A percentile compares a stretch with the other conserved stretches of the same genome.
phyloP scores from a whole-genome alignment of 345 rosid species.

The Camelina hispida region DNA sequence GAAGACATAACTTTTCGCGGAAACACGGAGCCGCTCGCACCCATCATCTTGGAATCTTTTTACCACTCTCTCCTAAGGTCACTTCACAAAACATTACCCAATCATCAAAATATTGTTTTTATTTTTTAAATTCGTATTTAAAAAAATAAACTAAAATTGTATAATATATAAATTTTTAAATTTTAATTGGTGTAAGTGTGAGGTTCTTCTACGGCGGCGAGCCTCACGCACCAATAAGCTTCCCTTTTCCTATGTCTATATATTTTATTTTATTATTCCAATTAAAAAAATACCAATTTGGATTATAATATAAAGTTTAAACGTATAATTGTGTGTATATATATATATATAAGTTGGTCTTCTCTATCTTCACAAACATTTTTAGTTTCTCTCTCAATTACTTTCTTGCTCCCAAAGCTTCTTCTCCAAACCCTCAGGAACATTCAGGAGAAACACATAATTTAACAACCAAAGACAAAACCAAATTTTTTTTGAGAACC shows the following conservation, averaged over 20 bases:
- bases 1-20: conserved; percentile 73
- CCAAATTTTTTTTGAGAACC: background rate
- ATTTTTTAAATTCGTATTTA: too few species aligned
- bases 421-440: conserved; percentile 34
- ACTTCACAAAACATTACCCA: conserved; percentile 24
- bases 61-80: conserved; percentile 32
- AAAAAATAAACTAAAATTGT: too few species aligned
- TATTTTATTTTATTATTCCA: conserved; percentile 5
- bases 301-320: conserved; percentile 6
- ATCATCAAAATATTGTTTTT: background rate
- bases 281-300: background rate
- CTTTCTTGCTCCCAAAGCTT: conserved; percentile 46
- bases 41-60: conserved; percentile 80
- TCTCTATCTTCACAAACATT: conserved; percentile 28
- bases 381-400: background rate
- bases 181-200: background rate
- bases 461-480: too few species aligned
- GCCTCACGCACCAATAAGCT: conserved; percentile 36
- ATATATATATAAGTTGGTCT: conserved; percentile 19
- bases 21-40: conserved; percentile 93
- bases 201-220: conserved; percentile 42
- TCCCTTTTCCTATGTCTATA: background rate
- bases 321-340: conserved; percentile 1
- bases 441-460: background rate
- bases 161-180: background rate